These are phyloP conservation scores for Yueomyces sp. DNA, from an alignment of 805 yeast genomes.

Conservation along the genomic window DNA sequence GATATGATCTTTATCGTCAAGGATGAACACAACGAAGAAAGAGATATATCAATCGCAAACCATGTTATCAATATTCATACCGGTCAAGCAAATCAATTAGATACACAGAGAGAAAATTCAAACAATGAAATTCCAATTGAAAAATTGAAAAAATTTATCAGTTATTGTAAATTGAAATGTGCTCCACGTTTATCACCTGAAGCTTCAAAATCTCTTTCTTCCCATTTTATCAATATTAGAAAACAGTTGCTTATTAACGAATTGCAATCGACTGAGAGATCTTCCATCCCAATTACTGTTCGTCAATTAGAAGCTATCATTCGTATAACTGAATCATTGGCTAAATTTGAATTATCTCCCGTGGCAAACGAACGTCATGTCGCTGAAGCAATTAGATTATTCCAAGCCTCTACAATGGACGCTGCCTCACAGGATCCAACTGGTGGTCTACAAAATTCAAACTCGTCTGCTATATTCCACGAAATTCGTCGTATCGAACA, in stretches of 20 bases:
- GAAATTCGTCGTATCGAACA: conserved; percentile 73
- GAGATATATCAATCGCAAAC: conserved; percentile 82
- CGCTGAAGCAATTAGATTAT: conserved; percentile 86
- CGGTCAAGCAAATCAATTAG: conserved; percentile 37
- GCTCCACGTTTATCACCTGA: conserved; percentile 86
- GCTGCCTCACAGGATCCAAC: conserved; percentile 52
- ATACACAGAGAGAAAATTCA: conserved; percentile 37
- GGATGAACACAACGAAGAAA: conserved; percentile 78
- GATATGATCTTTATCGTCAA: conserved; percentile 97
- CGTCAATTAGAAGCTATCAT: conserved; percentile 96
- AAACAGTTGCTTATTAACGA: conserved; percentile 73
- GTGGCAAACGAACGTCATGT: conserved; percentile 83
- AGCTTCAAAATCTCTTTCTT: conserved; percentile 80
- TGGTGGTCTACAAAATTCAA: conserved; percentile 35
- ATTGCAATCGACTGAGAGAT: conserved; percentile 68
- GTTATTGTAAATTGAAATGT: conserved; percentile 78
- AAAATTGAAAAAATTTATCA: conserved; percentile 82
- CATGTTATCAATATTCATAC: conserved; percentile 95
- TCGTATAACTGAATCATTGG: conserved; percentile 88
- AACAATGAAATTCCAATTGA: conserved; percentile 80
- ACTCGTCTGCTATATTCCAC: conserved; percentile 42
- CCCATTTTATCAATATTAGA: conserved; percentile 86
- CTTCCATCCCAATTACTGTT: conserved; percentile 92
- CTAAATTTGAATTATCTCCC: conserved; percentile 72
- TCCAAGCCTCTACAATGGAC: conserved; percentile 95